Evolutionary conservation across 2,329 filamentous ascomycete species (phyloP).

Genomic region (Corynespora cassiicola): DNA sequence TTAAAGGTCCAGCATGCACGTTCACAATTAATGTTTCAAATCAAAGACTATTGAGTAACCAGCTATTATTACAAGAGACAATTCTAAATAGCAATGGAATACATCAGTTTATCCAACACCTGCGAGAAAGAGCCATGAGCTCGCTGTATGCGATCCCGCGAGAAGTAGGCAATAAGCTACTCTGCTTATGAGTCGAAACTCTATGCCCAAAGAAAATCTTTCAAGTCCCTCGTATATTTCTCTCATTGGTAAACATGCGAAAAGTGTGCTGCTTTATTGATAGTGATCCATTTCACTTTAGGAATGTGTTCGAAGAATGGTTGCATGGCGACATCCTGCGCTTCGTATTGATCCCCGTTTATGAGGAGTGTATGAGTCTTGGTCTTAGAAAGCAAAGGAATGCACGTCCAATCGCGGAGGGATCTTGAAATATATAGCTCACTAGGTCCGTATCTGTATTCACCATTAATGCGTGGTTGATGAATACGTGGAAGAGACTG

Average conservation of each 20-base stretch:
- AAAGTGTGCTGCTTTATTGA: slow-evolving; percentile 8
- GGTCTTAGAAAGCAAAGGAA: too few relatives aligned
- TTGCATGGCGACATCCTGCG: slow-evolving; percentile 40
- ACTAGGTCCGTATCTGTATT: slow-evolving; percentile 41
- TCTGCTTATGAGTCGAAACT: too few relatives aligned
- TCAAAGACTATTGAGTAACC: too few relatives aligned
- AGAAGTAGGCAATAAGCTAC: too few relatives aligned
- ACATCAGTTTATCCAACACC: too few relatives aligned
- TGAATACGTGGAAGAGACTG: slow-evolving; percentile 2
- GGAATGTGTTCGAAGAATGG: slow-evolving; percentile 45
- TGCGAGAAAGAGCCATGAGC: too few relatives aligned
- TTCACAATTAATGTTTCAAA: too few relatives aligned
- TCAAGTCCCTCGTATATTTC: slow-evolving; percentile 5
- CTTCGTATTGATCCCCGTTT: slow-evolving; percentile 52
- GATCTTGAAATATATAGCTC: slow-evolving; percentile 48
- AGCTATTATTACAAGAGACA: too few relatives aligned
- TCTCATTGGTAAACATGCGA: slow-evolving; percentile 9
- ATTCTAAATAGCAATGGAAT: too few relatives aligned
- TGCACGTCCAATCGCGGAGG: slow-evolving; percentile 48
- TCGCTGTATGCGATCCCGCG: too few relatives aligned
- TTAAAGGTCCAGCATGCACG: too few relatives aligned
- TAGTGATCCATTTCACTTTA: slow-evolving; percentile 49
- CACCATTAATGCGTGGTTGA: neutral
- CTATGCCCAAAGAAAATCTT: slow-evolving; percentile 5
- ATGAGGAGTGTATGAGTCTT: slow-evolving; percentile 46